Conservation (phyloP, 805 yeast genomes). For the Crinitomyces ghanaensis region DNA sequence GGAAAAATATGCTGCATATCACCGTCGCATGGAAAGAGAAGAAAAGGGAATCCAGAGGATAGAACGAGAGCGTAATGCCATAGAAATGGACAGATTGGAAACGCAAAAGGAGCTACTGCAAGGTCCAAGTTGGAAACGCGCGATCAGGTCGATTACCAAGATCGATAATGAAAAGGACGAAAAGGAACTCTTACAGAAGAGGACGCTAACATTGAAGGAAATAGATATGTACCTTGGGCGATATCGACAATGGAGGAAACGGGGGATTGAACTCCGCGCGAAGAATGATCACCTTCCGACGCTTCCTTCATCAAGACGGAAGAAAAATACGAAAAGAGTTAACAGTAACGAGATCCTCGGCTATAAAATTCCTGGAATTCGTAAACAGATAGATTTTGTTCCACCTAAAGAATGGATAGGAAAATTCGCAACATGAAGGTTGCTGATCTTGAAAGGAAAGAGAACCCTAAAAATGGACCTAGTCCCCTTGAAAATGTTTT, state of each 20-base stretch:
- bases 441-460: too few species aligned
- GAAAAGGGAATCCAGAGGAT: constrained; percentile 48
- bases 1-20: constrained; percentile 34
- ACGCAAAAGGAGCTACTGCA: constrained; percentile 34
- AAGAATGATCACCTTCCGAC: too few species aligned
- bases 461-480: too few species aligned
- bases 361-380: too few species aligned
- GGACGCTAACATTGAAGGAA: constrained; percentile 40
- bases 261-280: constrained; percentile 3
- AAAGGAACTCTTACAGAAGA: constrained; percentile 42
- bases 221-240: constrained; percentile 25
- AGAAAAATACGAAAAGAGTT: too few species aligned
- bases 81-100: constrained; percentile 43
- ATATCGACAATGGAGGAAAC: constrained; percentile 15
- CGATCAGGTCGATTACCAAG: constrained; percentile 37
- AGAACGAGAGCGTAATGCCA: constrained; percentile 41
- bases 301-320: not conserved
- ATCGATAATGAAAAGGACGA: constrained; percentile 38
- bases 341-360: too few species aligned
- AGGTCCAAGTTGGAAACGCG: constrained; percentile 37
- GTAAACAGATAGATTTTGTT: too few species aligned
- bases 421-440: too few species aligned
- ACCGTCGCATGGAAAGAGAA: constrained; percentile 49
- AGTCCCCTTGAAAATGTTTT: too few species aligned
- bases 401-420: too few species aligned